A percentile compares a stretch with the other conserved stretches of the same genome.
These are phyloP conservation scores for Tetrapisispora pingtungensis DNA, from an alignment of 805 yeast species.

Conservation along the genomic window DNA sequence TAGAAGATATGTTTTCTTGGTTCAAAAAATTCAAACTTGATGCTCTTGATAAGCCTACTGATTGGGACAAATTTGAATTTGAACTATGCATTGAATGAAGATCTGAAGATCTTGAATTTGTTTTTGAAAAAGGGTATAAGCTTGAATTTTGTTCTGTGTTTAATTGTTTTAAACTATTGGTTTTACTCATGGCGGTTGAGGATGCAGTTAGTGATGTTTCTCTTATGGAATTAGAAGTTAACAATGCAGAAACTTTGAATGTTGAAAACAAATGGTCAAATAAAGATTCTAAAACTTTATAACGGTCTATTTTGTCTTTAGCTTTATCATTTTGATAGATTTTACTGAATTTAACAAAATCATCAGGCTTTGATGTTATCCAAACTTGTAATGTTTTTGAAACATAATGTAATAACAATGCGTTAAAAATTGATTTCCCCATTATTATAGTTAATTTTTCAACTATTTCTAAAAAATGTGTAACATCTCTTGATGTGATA, in stretches of 20 bases:
- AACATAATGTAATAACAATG: conserved; percentile 34
- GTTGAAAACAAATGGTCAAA: conserved; percentile 15
- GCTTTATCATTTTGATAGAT: background rate
- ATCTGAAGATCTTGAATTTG: background rate
- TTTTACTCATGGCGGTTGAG: background rate
- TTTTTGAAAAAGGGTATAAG: background rate
- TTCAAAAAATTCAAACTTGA: background rate
- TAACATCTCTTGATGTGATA: conserved; percentile 31
- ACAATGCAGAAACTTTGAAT: conserved; percentile 10
- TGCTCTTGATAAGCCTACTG: background rate
- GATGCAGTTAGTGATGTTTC: background rate
- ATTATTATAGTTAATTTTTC: conserved; percentile 29
- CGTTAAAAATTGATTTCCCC: conserved; percentile 36
- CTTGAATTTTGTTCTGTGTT: background rate
- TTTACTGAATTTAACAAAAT: conserved; percentile 27
- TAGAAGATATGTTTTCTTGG: background rate
- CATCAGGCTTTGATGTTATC: conserved; percentile 39
- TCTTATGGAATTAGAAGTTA: conserved; percentile 3
- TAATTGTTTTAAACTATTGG: background rate
- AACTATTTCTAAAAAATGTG: conserved; percentile 31
- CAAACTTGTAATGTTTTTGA: conserved; percentile 37
- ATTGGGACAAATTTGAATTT: background rate
- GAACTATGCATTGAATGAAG: background rate
- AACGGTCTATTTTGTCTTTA: background rate
- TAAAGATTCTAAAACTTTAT: conserved; percentile 4